Conservation (phyloP, 1,139 yeast genomes). For the Arxiozyma bovina region DNA sequence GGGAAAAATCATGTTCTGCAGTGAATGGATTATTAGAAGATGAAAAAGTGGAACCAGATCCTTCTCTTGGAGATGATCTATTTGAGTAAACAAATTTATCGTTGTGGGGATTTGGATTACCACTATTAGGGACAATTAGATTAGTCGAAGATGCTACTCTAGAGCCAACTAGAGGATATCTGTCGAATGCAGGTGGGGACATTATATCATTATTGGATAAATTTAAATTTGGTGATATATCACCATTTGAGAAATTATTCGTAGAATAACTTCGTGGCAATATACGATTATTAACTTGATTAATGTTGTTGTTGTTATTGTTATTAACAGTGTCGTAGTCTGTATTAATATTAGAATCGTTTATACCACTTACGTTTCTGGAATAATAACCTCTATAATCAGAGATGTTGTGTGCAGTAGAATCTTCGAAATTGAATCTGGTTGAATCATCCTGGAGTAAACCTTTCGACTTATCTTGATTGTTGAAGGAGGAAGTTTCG, state of each 20-base stretch:
- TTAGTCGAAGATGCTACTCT: slow-evolving; percentile 5
- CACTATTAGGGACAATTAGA: slow-evolving; percentile 1
- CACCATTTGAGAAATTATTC: background rate
- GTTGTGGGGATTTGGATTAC: background rate
- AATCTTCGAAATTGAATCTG: slow-evolving; percentile 1
- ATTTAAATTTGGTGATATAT: background rate
- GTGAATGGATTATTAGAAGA: slow-evolving; percentile 8
- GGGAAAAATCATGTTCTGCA: slow-evolving; percentile 51
- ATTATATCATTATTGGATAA: slow-evolving; percentile 21
- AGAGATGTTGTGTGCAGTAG: slow-evolving; percentile 10
- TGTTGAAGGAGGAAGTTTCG: slow-evolving; percentile 10
- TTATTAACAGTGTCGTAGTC: background rate
- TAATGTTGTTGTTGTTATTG: background rate
- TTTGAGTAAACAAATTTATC: slow-evolving; percentile 2
- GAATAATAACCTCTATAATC: slow-evolving; percentile 28
- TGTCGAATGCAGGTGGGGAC: slow-evolving; percentile 47
- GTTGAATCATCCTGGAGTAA: slow-evolving; percentile 1
- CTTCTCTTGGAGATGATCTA: slow-evolving; percentile 3
- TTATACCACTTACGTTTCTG: slow-evolving; percentile 10
- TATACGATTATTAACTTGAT: background rate
- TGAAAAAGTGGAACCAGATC: slow-evolving; percentile 3
- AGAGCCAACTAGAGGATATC: slow-evolving; percentile 40
- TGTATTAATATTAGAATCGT: background rate
- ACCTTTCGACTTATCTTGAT: background rate
- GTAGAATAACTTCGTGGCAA: background rate